These are phyloP conservation scores for Ascoidea tarda DNA, from an alignment of 805 yeast species.

Conservation along the genomic window DNA sequence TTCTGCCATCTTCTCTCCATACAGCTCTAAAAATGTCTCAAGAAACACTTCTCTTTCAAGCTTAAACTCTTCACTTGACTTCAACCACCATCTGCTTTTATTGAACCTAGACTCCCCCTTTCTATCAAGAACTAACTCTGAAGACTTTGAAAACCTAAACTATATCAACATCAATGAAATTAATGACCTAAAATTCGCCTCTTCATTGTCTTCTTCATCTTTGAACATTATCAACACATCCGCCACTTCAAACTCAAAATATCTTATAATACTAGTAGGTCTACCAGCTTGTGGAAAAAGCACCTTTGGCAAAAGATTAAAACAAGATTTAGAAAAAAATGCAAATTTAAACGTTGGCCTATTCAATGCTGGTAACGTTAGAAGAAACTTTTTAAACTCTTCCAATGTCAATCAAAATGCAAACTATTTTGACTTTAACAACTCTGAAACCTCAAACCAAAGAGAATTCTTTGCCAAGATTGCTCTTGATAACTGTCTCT, in stretches of 20 bases:
- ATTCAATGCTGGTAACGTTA: conserved; percentile 7
- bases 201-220: background rate
- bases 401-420: background rate
- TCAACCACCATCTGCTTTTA: no score
- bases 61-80: no score
- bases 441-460: background rate
- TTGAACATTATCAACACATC: no score
- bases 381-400: conserved; percentile 1
- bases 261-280: conserved; percentile 4
- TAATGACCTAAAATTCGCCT: background rate
- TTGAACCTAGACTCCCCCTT: conserved; percentile 1
- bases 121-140: conserved; percentile 7
- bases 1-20: no score
- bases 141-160: conserved; percentile 1
- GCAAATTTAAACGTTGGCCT: conserved; percentile 1
- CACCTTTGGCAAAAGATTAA: conserved; percentile 5
- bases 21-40: no score
- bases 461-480: conserved; percentile 6
- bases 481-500: conserved; percentile 4
- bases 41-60: no score
- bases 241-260: background rate
- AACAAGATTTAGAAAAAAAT: conserved; percentile 1
- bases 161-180: background rate
- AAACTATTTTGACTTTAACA: background rate
- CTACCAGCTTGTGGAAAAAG: conserved; percentile 7